Percentiles rank a stretch among this genome's conserved stretches.
Conservation (phyloP, 164 flowering plant genomes). For the Kalanchoe fedtschenkoi region DNA sequence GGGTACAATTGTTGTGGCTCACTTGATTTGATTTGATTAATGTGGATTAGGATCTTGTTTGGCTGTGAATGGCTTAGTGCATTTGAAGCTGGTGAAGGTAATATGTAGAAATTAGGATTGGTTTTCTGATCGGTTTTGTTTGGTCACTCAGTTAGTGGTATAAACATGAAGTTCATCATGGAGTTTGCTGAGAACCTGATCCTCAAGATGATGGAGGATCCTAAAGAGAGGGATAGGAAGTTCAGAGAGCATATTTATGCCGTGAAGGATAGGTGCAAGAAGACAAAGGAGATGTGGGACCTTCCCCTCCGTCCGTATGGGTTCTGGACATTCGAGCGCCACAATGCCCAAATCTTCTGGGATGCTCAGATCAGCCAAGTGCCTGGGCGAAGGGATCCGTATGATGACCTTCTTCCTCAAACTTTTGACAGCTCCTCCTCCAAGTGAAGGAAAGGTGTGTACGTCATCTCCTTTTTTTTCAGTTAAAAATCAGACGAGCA, state of each 20-base stretch:
- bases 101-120: too few relatives aligned
- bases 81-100: too few relatives aligned
- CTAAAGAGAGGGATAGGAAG: conserved; percentile 66
- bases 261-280: conserved; percentile 52
- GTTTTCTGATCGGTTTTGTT: not conserved
- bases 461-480: not conserved
- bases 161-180: conserved; percentile 66
- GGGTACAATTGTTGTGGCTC: too few relatives aligned
- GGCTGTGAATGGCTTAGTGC: too few relatives aligned
- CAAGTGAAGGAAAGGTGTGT: conserved; percentile 6
- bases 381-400: conserved; percentile 75
- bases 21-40: too few relatives aligned
- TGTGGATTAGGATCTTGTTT: too few relatives aligned
- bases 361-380: conserved; percentile 86
- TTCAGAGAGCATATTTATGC: conserved; percentile 64
- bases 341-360: conserved; percentile 68
- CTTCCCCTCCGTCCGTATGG: conserved; percentile 86
- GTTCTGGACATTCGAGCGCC: conserved; percentile 94
- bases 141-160: not conserved
- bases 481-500: not conserved
- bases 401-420: conserved; percentile 58
- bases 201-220: conserved; percentile 82
- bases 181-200: conserved; percentile 89
- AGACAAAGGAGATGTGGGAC: conserved; percentile 91
- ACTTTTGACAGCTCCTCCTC: not conserved